Conservation (phyloP, 2,329 filamentous ascomycete species). For the Macrophomina tecta region DNA sequence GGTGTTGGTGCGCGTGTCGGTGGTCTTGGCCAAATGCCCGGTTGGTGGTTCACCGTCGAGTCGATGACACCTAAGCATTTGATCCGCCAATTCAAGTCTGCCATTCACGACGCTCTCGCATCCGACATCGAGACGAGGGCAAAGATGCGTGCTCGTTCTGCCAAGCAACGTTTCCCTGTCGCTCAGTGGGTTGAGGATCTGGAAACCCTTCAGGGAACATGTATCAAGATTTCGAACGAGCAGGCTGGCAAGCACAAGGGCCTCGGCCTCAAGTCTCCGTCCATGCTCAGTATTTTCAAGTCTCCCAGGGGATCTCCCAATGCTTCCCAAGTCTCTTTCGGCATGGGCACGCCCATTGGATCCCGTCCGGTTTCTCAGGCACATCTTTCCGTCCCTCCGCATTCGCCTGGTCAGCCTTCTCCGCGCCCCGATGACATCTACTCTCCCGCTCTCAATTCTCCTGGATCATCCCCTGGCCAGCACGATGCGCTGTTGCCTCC, state of each 20-base stretch:
- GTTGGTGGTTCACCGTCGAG: slow-evolving; percentile 74
- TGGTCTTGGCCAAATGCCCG: slow-evolving; percentile 71
- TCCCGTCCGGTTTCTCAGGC: slow-evolving; percentile 14
- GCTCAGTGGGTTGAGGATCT: slow-evolving; percentile 70
- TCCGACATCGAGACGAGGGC: slow-evolving; percentile 63
- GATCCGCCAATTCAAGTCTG: slow-evolving; percentile 68
- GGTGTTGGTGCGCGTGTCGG: slow-evolving; percentile 71
- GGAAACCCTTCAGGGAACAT: slow-evolving; percentile 65
- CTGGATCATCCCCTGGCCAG: slow-evolving; percentile 14
- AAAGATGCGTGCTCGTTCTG: slow-evolving; percentile 69
- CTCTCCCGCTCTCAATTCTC: slow-evolving; percentile 8
- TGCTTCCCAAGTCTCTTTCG: slow-evolving; percentile 15
- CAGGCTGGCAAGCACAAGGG: slow-evolving; percentile 20
- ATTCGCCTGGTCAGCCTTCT: not conserved
- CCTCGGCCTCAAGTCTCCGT: slow-evolving; percentile 31
- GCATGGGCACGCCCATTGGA: slow-evolving; percentile 30
- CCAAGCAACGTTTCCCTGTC: slow-evolving; percentile 70
- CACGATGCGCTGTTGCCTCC: not conserved
- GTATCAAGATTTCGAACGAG: slow-evolving; percentile 52
- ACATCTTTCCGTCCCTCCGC: slow-evolving; percentile 12
- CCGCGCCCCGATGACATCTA: slow-evolving; percentile 22
- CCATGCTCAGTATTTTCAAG: slow-evolving; percentile 19
- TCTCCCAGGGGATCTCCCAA: slow-evolving; percentile 12
- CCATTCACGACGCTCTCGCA: slow-evolving; percentile 66
- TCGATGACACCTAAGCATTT: slow-evolving; percentile 68